Percentiles rank a stretch among this genome's conserved stretches.
phyloP scores from a whole-genome alignment of 1,284 basidiomycete species.

The Vanrija sp. region DNA sequence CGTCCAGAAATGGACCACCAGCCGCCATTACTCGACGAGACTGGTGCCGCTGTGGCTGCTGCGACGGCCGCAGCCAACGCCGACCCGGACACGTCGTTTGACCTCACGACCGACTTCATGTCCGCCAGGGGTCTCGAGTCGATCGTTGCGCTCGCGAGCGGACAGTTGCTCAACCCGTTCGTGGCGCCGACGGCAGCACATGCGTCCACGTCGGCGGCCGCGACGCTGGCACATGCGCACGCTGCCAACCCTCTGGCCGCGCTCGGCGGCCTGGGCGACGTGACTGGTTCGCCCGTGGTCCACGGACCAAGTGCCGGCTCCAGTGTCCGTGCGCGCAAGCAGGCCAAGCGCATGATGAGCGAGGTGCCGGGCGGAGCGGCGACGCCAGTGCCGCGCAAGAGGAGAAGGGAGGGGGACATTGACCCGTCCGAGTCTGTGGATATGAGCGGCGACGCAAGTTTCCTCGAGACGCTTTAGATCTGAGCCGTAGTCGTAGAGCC shows the following conservation, averaged over 20 bases:
- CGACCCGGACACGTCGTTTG: slow-evolving; percentile 5
- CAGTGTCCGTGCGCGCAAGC: slow-evolving; percentile 34
- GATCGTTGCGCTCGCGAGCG: slow-evolving; percentile 17
- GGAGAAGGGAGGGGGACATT: slow-evolving; percentile 2
- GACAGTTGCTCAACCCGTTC: slow-evolving; percentile 14
- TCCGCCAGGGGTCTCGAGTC: slow-evolving; percentile 18
- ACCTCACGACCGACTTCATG: slow-evolving; percentile 23
- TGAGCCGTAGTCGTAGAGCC: background rate
- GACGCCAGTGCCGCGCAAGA: slow-evolving; percentile 35
- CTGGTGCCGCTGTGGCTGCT: slow-evolving; percentile 9
- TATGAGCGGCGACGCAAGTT: slow-evolving; percentile 16
- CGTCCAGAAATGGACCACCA: background rate
- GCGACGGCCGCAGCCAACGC: slow-evolving; percentile 6
- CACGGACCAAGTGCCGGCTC: slow-evolving; percentile 21
- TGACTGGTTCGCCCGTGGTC: no score
- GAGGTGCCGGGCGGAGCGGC: slow-evolving; percentile 41
- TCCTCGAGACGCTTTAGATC: slow-evolving; percentile 11
- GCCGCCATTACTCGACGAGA: slow-evolving; percentile 1
- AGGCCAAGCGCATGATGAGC: slow-evolving; percentile 30
- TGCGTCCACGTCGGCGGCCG: background rate
- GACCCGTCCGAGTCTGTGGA: slow-evolving; percentile 6
- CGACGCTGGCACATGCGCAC: background rate
- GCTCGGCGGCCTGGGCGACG: background rate
- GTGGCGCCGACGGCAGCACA: slow-evolving; percentile 4
- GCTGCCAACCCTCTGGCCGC: background rate